Evolutionary conservation across 2,329 filamentous ascomycete genomes (phyloP).

Genomic region (Microcera coccophila): DNA sequence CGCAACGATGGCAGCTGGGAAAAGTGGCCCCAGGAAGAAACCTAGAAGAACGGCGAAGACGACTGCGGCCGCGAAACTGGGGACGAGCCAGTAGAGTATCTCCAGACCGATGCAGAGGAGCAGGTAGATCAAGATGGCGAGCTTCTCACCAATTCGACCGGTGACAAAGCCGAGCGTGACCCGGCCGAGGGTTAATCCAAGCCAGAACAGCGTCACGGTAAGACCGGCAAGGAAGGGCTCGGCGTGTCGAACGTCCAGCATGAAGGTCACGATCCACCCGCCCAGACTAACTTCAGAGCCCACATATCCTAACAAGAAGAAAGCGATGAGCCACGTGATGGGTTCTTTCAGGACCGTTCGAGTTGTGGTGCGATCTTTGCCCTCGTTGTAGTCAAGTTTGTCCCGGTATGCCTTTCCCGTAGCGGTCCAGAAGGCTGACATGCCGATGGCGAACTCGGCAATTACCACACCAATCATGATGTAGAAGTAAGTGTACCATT

Average conservation of each 20-base stretch:
- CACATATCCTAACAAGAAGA: constrained; percentile 76
- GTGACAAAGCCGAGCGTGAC: constrained; percentile 74
- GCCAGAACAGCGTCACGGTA: constrained; percentile 78
- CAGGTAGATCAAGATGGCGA: constrained; percentile 61
- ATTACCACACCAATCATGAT: constrained; percentile 61
- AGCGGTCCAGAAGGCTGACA: constrained; percentile 60
- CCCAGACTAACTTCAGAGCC: constrained; percentile 72
- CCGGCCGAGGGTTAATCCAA: constrained; percentile 72
- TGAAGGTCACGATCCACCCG: constrained; percentile 80
- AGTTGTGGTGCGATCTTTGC: constrained; percentile 43
- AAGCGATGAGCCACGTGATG: constrained; percentile 67
- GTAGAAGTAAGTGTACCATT: constrained; percentile 75
- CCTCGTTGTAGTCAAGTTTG: constrained; percentile 23
- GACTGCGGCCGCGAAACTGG: constrained; percentile 68
- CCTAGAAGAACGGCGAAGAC: constrained; percentile 69
- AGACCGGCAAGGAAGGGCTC: constrained; percentile 69
- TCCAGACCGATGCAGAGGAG: constrained; percentile 59
- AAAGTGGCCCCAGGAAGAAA: constrained; percentile 76
- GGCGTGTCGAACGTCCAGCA: constrained; percentile 72
- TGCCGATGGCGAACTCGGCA: constrained; percentile 52
- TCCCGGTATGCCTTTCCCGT: constrained; percentile 52
- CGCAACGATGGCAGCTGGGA: constrained; percentile 69
- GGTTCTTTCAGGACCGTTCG: constrained; percentile 43
- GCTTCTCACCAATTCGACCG: constrained; percentile 66
- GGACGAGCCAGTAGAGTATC: constrained; percentile 77